phyloP scores from a whole-genome alignment of 768 basidiomycete species.

The Daedaleopsis nitida region DNA sequence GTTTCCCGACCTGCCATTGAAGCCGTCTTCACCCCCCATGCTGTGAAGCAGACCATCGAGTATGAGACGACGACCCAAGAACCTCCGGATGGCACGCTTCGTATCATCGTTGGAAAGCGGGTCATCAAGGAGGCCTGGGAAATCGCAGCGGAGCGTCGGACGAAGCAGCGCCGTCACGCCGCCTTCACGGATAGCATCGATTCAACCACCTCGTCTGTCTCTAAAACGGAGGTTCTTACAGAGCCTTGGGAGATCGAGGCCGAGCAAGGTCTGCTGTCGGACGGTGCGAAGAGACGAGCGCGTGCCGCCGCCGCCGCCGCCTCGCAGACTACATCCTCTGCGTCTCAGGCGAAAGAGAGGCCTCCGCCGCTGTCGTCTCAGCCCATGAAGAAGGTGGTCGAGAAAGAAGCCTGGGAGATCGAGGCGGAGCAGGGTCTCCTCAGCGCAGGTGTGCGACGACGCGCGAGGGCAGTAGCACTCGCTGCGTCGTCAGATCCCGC shows the following conservation, averaged over 20 bases:
- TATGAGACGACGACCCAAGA: slow-evolving; percentile 59
- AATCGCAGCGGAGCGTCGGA: slow-evolving; percentile 63
- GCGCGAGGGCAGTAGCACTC: slow-evolving; percentile 24
- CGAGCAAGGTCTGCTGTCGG: slow-evolving; percentile 72
- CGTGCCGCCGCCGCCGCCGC: slow-evolving; percentile 48
- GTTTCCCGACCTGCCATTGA: slow-evolving; percentile 50
- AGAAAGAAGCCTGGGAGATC: slow-evolving; percentile 32
- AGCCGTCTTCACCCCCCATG: slow-evolving; percentile 41
- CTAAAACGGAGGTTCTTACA: slow-evolving; percentile 45
- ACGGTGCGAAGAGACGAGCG: slow-evolving; percentile 69
- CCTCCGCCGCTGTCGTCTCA: slow-evolving; percentile 7
- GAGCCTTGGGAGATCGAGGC: slow-evolving; percentile 84
- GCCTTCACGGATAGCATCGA: slow-evolving; percentile 12
- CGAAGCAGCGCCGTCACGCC: slow-evolving; percentile 41
- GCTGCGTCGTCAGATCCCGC: too few relatives aligned
- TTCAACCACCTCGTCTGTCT: background rate
- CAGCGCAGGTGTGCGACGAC: slow-evolving; percentile 28
- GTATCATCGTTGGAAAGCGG: slow-evolving; percentile 69
- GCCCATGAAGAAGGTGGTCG: slow-evolving; percentile 11
- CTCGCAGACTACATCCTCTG: slow-evolving; percentile 1
- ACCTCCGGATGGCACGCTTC: slow-evolving; percentile 51
- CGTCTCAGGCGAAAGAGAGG: background rate
- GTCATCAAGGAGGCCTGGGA: slow-evolving; percentile 80
- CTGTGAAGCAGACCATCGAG: slow-evolving; percentile 49
- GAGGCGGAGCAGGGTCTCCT: slow-evolving; percentile 33